These are phyloP conservation scores for Sporothrix brunneoviolacea DNA, from an alignment of 2,329 filamentous ascomycete species.

Conservation along the genomic window DNA sequence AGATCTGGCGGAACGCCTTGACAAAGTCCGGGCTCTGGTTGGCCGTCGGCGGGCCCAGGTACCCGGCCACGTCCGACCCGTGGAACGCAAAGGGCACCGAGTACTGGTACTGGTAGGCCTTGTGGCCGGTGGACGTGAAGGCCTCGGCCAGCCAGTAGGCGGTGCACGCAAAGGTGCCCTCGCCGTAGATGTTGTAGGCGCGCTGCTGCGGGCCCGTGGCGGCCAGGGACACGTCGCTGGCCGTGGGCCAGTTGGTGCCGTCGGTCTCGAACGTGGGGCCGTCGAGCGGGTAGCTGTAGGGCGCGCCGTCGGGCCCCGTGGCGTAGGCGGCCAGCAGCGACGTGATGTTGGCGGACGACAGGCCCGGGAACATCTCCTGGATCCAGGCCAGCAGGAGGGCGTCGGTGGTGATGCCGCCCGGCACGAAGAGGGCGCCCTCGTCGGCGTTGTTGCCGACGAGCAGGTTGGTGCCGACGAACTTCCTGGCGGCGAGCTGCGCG, in stretches of 20 bases:
- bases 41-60: conserved; percentile 23
- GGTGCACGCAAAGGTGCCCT: conserved; percentile 47
- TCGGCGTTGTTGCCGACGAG: conserved; percentile 38
- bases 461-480: conserved; percentile 26
- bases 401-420: conserved; percentile 36
- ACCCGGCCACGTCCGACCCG: conserved; percentile 27
- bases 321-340: conserved; percentile 15
- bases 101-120: conserved; percentile 39
- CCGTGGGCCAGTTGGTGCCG: conserved; percentile 23
- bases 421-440: conserved; percentile 41
- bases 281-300: conserved; percentile 18
- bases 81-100: conserved; percentile 30
- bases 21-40: conserved; percentile 21
- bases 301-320: conserved; percentile 7
- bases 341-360: conserved; percentile 31
- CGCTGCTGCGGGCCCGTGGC: conserved; percentile 44
- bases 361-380: conserved; percentile 32
- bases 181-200: conserved; percentile 43
- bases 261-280: conserved; percentile 29
- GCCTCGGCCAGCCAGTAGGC: conserved; percentile 45
- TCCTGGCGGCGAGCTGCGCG: conserved; percentile 23
- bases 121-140: conserved; percentile 26
- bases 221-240: conserved; percentile 23
- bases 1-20: conserved; percentile 20
- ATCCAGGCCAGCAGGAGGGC: conserved; percentile 35